These are phyloP conservation scores for Earliella scabrosa DNA, from an alignment of 1,284 basidiomycete species.

Conservation along the genomic window DNA sequence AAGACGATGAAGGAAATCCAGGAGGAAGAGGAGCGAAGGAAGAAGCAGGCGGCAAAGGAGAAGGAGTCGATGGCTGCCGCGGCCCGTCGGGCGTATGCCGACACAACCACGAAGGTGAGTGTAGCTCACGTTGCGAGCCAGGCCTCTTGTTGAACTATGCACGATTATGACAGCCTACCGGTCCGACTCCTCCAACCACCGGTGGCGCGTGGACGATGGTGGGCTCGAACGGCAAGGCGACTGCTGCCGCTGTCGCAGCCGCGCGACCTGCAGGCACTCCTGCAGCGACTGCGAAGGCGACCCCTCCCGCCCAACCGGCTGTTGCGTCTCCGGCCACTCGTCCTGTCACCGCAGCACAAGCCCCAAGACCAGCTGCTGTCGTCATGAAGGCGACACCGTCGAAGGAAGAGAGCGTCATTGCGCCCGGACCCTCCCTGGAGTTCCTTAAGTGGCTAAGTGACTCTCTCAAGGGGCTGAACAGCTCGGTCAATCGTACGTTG, in stretches of 20 bases:
- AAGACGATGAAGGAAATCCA: slow-evolving; percentile 99
- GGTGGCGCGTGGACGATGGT: slow-evolving; percentile 86
- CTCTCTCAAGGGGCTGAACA: slow-evolving; percentile 86
- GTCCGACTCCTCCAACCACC: slow-evolving; percentile 32
- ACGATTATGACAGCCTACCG: slow-evolving; percentile 9
- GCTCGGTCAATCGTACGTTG: slow-evolving; percentile 75
- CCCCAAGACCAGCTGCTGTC: slow-evolving; percentile 34
- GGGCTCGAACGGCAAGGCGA: slow-evolving; percentile 74
- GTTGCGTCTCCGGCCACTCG: slow-evolving; percentile 39
- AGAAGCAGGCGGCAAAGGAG: slow-evolving; percentile 77
- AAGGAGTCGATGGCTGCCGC: slow-evolving; percentile 54
- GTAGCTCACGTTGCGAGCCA: neutral
- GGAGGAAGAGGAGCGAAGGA: slow-evolving; percentile 92
- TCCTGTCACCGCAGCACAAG: slow-evolving; percentile 31
- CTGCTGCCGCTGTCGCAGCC: slow-evolving; percentile 30
- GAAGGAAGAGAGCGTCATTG: slow-evolving; percentile 62
- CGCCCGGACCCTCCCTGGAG: slow-evolving; percentile 75
- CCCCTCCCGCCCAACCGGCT: slow-evolving; percentile 27
- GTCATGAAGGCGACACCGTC: slow-evolving; percentile 45
- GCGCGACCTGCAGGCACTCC: slow-evolving; percentile 33
- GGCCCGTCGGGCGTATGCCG: slow-evolving; percentile 78
- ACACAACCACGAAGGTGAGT: slow-evolving; percentile 74
- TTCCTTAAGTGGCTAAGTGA: slow-evolving; percentile 94
- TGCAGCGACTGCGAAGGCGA: slow-evolving; percentile 32
- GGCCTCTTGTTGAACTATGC: neutral